Evolutionary conservation across 805 yeast genomes (phyloP).

Genomic region (Teunomyces gatunensis): DNA sequence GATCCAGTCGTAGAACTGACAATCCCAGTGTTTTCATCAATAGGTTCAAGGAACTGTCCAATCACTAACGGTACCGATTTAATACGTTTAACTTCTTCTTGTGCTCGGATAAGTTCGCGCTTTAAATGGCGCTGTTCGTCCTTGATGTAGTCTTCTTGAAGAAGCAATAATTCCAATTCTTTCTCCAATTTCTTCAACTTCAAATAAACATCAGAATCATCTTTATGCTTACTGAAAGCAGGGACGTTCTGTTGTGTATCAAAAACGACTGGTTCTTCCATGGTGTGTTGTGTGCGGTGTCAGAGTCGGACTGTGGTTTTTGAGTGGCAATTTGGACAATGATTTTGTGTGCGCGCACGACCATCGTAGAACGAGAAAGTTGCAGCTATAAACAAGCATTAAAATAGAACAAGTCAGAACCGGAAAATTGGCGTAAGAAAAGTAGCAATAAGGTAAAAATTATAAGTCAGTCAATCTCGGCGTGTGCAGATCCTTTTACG

Average conservation of each 20-base stretch:
- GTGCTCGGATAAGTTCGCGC: slow-evolving; percentile 92
- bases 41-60: slow-evolving; percentile 97
- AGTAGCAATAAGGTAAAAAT: no score
- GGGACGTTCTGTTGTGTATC: slow-evolving; percentile 8
- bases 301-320: slow-evolving; percentile 1
- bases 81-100: slow-evolving; percentile 96
- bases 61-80: slow-evolving; percentile 97
- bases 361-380: background rate
- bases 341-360: slow-evolving; percentile 2
- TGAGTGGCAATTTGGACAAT: slow-evolving; percentile 9
- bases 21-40: slow-evolving; percentile 94
- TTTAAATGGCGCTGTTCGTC: slow-evolving; percentile 97
- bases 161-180: slow-evolving; percentile 75
- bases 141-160: slow-evolving; percentile 95
- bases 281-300: slow-evolving; percentile 2
- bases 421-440: no score
- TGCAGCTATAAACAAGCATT: background rate
- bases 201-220: slow-evolving; percentile 68
- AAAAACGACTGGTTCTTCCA: slow-evolving; percentile 16
- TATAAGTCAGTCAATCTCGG: no score
- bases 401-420: no score
- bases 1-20: slow-evolving; percentile 98
- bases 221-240: slow-evolving; percentile 19
- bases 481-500: no score
- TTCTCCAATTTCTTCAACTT: slow-evolving; percentile 86